Evolutionary conservation across 176 grass and related monocot species (phyloP).

Genomic region (Eragrostis curvula): DNA sequence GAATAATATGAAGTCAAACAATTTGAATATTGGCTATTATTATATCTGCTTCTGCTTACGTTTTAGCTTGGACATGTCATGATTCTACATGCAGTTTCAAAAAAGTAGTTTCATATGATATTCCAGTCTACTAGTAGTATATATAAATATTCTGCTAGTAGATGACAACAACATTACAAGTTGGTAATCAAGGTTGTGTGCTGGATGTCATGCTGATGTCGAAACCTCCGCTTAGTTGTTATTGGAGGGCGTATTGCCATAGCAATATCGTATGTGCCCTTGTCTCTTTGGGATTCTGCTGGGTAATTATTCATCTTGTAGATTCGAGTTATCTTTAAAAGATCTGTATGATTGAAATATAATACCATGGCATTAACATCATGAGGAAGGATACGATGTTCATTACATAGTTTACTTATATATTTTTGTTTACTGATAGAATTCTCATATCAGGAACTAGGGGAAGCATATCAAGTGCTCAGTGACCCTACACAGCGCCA

Average conservation of each 20-base stretch:
- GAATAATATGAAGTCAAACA: background rate
- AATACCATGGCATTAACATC: background rate
- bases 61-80: background rate
- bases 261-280: background rate
- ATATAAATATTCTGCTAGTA: background rate
- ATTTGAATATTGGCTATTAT: background rate
- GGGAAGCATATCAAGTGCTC: constrained; percentile 96
- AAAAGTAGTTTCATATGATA: background rate
- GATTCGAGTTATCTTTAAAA: background rate
- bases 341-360: background rate
- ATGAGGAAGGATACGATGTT: constrained; percentile 19
- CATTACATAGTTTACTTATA: constrained; percentile 24
- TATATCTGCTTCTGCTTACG: background rate
- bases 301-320: background rate
- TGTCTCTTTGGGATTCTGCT: background rate
- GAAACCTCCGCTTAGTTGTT: background rate
- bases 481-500: constrained; percentile 85
- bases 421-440: constrained; percentile 15
- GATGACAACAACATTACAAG: background rate
- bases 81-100: background rate
- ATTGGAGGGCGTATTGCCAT: too few species aligned
- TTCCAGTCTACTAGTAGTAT: background rate
- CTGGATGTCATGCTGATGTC: background rate
- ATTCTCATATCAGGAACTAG: constrained; percentile 70
- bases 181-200: background rate